Base-by-base conservation (phyloP, 768 basidiomycete species). In the Tulasnella calospora region DNA sequence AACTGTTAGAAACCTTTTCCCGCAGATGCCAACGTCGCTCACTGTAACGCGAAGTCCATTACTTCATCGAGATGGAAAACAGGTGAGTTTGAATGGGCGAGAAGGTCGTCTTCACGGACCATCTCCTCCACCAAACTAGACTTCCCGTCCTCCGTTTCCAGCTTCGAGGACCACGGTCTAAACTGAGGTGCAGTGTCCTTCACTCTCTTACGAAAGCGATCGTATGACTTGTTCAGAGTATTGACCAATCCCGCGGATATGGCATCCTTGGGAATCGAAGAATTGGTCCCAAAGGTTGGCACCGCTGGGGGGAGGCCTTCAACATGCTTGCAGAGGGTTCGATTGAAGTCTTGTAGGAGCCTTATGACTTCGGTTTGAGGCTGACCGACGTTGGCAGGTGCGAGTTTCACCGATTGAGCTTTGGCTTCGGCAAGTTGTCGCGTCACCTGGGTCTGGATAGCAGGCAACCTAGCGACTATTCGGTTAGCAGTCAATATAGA, bases 371-470 rank as follows among this genome's bases (percentile, higher is more conserved):
- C 91, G 23, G 86, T 86, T 0, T 89, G 82, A 0, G 91, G 88
- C 69, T 92, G 88, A 0, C 79, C 81, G 0, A 91, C 89, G 0
- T 91, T 91, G 0, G 87, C 86, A 41, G 83, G 87, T 0, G 91
- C 91, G 0, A 89, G 83, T n/a, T 75, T 35, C 0, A 79, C 72
- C 0, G 87, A 51, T 7, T 81, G 82, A 0, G 81, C 77, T 0
- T 87, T 85, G 0, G 88, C 87, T 10, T 82, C 83, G 0, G 82
- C 79, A 0, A 92, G 86, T 0, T 87, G 83, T 0, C 82, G 84
- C 27, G 88, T 86, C 33, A 92, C 83, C 79, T 92, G 91, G 0
- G 88, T 85, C 71, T 89, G 88, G 13, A 92, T 89, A 78, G 88
- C 83, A 0, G 92, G 91, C 0, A 93, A 85, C 61, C 92, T 93